Evolutionary conservation across 1,139 yeast genomes (phyloP), one percentile per base, ranked within the genome.

Genomic region (Hemisphaericaspora xylofermentans): DNA sequence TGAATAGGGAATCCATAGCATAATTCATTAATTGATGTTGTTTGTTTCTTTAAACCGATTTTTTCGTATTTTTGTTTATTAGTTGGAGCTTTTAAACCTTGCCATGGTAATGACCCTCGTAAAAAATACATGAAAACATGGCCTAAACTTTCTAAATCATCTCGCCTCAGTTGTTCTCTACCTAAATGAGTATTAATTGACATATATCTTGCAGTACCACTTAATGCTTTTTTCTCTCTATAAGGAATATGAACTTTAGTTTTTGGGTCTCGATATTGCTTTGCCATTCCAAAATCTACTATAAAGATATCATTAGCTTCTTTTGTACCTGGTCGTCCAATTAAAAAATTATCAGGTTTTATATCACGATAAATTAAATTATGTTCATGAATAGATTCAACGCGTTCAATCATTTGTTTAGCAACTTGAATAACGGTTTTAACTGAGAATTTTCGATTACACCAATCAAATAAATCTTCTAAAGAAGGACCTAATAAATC

Each of bases 391-490:
- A 84, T 75, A 38, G 76, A 71, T 58, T 83, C 83, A 39, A 84
- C 83, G 50, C 84, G 60, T 39, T 75, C 65, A 44, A 84, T 78
- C 93, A 84, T 84, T 60, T 84, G 91, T 42, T 77, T 81, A 2
- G 89, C 87, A 17, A 83, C 80, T 56, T 82, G 87, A 17, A 83
- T 82, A 36, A 83, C 88, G 0, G 91, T 83, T 55, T 82, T 78
- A 29, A 80, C 74, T n/a, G 78, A 63, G 52, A 84, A 84, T 54
- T 76, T 74, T 34, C 93, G 71, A 14, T 84, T 84, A 64, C 93
- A 84, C 93, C 91, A 84, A 56, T 84, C 93, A 63, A 84, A 84
- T 43, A 84, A 65, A 58, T 84, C 93, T 57, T 84, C 91, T 45
- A 84, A 68, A 1, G 88, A 82, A 2, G 93, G 93, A 1, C 93